Evolutionary conservation across 2,329 filamentous ascomycete species (phyloP), one percentile per base, ranked within the genome.

Genomic region (Drechslerella stenobrocha): DNA sequence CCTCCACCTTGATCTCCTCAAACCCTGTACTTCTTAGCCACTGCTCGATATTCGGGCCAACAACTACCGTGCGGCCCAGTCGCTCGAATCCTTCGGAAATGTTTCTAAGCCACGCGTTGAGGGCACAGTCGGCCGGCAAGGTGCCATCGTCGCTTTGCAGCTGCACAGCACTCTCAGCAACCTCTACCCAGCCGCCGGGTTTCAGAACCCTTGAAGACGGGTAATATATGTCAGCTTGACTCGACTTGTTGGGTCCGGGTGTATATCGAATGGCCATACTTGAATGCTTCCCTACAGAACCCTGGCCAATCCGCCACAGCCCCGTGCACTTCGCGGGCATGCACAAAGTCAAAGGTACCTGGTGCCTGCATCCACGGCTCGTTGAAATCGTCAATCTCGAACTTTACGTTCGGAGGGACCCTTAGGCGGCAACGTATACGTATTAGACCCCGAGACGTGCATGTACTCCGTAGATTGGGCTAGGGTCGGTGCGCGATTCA

Each of bases 281-380:
- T 58, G 5, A 57, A 75, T 18, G 58, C 58, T 53, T 70, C 52
- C 8, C 44, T 26, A 30, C 53, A 55, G 13, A 69, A 56, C 35
- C 65, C 37, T 8, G 52, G 42, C 83, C 83, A 85, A 73, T 84
- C 80, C 0, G 75, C 74, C 72, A 85, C 84, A 7, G 82, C 79
- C 7, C 82, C 83, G 15, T 80, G 76, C 78, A 85, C 79, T 67
- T 80, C 77, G 3, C 83, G 80, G 57, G 84, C 75, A 71, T 85
- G 83, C 24, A 85, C 78, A 9, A 85, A 75, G 72, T 85, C 83
- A 69, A 83, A 81, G 9, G 78, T 74, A 71, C 83, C 75, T 3
- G 50, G 58, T 22, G 74, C 60, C 34, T 72, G 71, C 64, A 73
- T 73, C 60, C 72, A 73, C 32, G 75, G 73, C 53, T 73, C 72